Evolutionary conservation across 2,329 filamentous ascomycete species (phyloP), one percentile per base, ranked within the genome.

Genomic region (Pseudogymnoascus sp.): DNA sequence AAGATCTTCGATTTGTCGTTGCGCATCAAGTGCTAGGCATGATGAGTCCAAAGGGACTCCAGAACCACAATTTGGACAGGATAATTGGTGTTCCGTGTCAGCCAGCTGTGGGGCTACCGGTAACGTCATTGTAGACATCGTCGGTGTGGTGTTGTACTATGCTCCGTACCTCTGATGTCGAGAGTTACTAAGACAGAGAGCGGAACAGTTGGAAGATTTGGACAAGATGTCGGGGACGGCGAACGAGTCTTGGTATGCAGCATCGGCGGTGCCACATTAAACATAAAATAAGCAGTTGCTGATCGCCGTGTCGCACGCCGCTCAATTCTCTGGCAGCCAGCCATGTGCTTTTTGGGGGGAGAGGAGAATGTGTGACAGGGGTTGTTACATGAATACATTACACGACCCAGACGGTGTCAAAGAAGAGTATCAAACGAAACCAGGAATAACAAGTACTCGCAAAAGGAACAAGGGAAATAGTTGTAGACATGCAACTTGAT

Each of bases 1-100:
- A 50, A 93, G 80, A 69, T 91, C 87, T 66, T 80, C 77, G 70
- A 90, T 87, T 70, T 84, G 80, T 65, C 80, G 77, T 72, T 86
- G 83, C 63, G 85, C 80, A 62, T 64, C 37, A 28, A 63, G 37
- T 53, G 62, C 33, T 31, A 62, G 21, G 44, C 50, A 59, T 47
- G 60, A 47, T 28, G 37, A 50, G 42, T 33, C 50, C 50, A 56
- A 21, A 33, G 69, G 66, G 10, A 72, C 65, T 25, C 65, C 67
- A 10, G 69, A 65, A 23, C 72, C 72, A 63, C 71, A 73, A 62
- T 72, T 72, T n/a, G 72, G 69, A 65, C 71, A 73, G 31, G 66
- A 62, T 59, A 63, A 59, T 59, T 35, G 44, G 18, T 42, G 21
- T 59, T 60, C 64, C 40, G 60, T 63, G 37, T 56, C 50, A 56